Conservation (phyloP, 2,329 filamentous ascomycete species). For the Aspergillus flavus region DNA sequence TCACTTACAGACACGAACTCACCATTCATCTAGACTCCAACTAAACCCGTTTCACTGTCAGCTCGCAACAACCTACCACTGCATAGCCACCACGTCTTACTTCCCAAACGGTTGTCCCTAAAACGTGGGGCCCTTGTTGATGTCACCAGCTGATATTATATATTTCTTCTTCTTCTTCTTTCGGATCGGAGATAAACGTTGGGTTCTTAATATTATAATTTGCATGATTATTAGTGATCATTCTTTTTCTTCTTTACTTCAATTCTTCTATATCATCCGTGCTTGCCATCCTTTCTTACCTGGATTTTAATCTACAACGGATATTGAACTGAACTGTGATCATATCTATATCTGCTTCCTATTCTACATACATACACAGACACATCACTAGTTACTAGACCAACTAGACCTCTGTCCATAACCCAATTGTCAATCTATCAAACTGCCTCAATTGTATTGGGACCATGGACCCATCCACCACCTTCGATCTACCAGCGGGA, state of each 20-base stretch:
- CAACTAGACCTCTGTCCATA: background rate
- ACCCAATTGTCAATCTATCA: background rate
- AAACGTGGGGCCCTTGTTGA: background rate
- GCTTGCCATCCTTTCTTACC: background rate
- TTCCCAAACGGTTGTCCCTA: background rate
- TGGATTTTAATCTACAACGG: background rate
- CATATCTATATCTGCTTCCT: background rate
- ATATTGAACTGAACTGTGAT: background rate
- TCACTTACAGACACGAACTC: background rate
- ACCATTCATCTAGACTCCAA: conserved; percentile 1
- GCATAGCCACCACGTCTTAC: conserved; percentile 8
- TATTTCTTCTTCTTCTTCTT: background rate
- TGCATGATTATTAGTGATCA: background rate
- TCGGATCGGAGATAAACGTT: background rate
- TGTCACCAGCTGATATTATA: background rate
- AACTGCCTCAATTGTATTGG: background rate
- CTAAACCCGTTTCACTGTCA: background rate
- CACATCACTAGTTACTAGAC: background rate
- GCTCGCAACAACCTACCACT: background rate
- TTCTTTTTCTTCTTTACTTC: too few relatives aligned
- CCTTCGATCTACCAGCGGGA: background rate
- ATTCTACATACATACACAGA: background rate
- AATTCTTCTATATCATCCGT: background rate
- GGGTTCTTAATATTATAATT: background rate
- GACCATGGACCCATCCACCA: background rate